Base-by-base conservation (phyloP, 2,329 filamentous ascomycete genomes). In the Verticillium tricorpus region DNA sequence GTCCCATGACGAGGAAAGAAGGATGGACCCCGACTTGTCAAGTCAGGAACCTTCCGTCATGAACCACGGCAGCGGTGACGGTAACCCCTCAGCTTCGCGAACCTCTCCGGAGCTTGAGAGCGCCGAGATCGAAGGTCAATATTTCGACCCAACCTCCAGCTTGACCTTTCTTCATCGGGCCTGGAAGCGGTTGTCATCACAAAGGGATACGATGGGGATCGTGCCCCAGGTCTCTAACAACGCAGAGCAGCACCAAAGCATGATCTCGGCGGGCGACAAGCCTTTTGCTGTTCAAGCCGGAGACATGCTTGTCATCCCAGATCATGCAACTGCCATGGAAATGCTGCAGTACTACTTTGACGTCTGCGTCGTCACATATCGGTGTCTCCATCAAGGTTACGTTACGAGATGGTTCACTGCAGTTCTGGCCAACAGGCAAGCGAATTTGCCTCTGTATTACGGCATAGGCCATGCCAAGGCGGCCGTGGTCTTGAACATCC, bases 321-420 rank as follows among this genome's bases (percentile, higher is more conserved):
- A 68, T 3, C 64, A 61, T 2, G 56, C 65, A 1, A 40, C 61
- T 2, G 65, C 67, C 12, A 55, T 62, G 9, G 62, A 68, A 1
- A 66, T 74, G 15, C 60, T 74, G 50, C 62, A 67, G 5, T 76
- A 82, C 25, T 87, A 86, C 65, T 87, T 87, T 66, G 84, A 86
- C 56, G 82, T 81, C 64, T 85, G 83, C 19, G 80, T 85, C 34
- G 83, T 84, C 5, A 87, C 85, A 0, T 85, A 86, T 66, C 78
- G 84, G 4, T 84, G 85, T 62, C 69, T 87, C 28, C 82, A 86
- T 67, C 75, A 81, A 5, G 80, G 79, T 0, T 80, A 77, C 15
- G 79, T 85, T 8, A 76, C 81, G 56, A 61, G 66, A 5, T 85
- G 82, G 81, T 68, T 81, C 11, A 70, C 77, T 31, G 66, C 73